Base-by-base conservation (phyloP, 192 early-diverging fungal genomes). In the Gamsiella multidivaricata region DNA sequence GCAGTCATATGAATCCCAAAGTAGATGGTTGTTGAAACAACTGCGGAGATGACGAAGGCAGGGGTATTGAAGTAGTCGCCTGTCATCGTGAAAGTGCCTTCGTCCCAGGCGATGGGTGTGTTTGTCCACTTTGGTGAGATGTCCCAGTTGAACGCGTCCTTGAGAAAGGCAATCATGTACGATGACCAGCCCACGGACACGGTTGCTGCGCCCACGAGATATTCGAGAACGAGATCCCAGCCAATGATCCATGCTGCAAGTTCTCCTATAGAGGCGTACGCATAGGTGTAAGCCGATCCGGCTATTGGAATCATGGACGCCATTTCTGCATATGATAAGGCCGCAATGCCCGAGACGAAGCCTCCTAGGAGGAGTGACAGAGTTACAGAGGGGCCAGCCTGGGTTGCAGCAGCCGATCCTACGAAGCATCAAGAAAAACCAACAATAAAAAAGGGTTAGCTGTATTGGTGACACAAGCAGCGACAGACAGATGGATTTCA, bases 181-280 rank as follows among this genome's bases (percentile, higher is more conserved):
- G 81, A 82, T 18, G 94, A 93, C 94, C 94, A 97, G 3, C 94
- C 74, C 55, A 87, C 87, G 32, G 93, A 89, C 43, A 95, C 93
- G 0, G 94, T 90, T 2, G 94, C 91, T 25, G 93, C 91, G 8
- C 92, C 92, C 6, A 96, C 89, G 62, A 95, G 76, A 69, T 95
- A 96, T 82, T 96, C 95, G 20, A 96, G 81, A 20, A 94, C 90
- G 37, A 96, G 79, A 80, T 94, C 94, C 95, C 95, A 97, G 34
- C 94, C 95, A 52, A 95, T 91, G 31, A 94, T 91, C 95, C 95
- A 97, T 3, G 90, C 94, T 26, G 94, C 67, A 34, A 96, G 64
- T 80, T 97, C 95, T 39, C 95, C 95, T 72, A 96, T 81, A 0
- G 94, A 92, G 7, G 92, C 92, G 61, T 96, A 97, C 3, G 91